Evolutionary conservation across 495 filamentous ascomycete genomes (phyloP), one percentile per base, ranked within the genome.

Genomic region (Neurospora sp.): DNA sequence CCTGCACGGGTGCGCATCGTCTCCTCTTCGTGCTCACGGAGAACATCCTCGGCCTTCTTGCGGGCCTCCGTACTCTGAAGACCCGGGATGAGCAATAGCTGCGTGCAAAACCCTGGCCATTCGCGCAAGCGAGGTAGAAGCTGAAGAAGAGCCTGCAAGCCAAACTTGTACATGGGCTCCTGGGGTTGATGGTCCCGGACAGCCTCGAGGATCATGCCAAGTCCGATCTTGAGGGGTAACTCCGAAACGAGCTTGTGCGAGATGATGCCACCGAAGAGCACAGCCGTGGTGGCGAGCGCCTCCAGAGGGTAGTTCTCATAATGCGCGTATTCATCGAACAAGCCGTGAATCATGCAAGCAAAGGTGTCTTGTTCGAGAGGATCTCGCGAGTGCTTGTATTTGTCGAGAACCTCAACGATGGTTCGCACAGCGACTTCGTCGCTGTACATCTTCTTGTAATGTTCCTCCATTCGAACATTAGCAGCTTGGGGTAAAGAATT

Each of bases 281-380:
- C 94, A 5, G 96, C 95, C 1, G 96, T 98, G 14, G 94, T 98
- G 8, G 94, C 94, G 71, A 99, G 83, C 40, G 96, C 96, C 75
- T 96, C 94, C 5, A 97, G 86, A 5, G 96, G 96, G 79, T 99
- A 99, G 76, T 94, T 93, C 53, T 90, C 87, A 78, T 97, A 99
- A 79, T 96, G 97, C 65, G 91, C 90, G 79, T 98, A 99, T 81
- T 99, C 96, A 76, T 99, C 96, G 75, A 98, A 97, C 10, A 99
- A 85, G 0, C 96, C 96, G 76, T 97, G 95, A 39, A 99, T 94
- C 96, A 99, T 98, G 81, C 95, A 97, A 14, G 94, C 93, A 79
- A 98, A 99, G 5, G 97, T 85, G 77, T 99, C 96, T 79, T 97
- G 94, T 70, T 97, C 93, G 16, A 88, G 83, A 3, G 93, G 89